Evolutionary conservation across 306 rosid species (phyloP).

Genomic region (Astragalus glycyphyllos): DNA sequence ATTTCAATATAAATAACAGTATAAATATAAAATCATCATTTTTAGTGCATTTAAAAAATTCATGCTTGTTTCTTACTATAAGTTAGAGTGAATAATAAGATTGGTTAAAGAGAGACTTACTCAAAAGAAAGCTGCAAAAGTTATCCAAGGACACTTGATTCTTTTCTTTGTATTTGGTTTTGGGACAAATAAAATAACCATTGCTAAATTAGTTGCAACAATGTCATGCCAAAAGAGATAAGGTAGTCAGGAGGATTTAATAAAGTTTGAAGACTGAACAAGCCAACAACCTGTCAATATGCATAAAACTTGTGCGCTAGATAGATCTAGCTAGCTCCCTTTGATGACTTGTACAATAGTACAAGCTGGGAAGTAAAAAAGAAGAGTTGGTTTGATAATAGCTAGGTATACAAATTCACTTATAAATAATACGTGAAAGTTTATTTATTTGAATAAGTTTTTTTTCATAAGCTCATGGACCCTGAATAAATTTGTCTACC

Average conservation of each 20-base stretch:
- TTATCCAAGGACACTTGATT: constrained; percentile 37
- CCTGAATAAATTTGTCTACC: too few species aligned
- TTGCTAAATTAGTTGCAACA: constrained; percentile 44
- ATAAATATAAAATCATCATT: too few species aligned
- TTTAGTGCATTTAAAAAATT: too few species aligned
- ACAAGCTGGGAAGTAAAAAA: too few species aligned
- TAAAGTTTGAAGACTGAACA: constrained; percentile 42
- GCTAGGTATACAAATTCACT: too few species aligned
- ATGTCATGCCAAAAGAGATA: constrained; percentile 48
- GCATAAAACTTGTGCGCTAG: constrained; percentile 17
- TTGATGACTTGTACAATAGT: not conserved
- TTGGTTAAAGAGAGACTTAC: constrained; percentile 30
- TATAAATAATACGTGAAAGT: too few species aligned
- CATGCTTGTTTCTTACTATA: too few species aligned
- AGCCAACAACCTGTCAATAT: constrained; percentile 1
- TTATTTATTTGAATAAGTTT: too few species aligned
- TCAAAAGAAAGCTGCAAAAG: constrained; percentile 31
- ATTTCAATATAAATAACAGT: too few species aligned
- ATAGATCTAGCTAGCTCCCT: constrained; percentile 6
- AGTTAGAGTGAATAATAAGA: not conserved
- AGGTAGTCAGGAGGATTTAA: constrained; percentile 32
- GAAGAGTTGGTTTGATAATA: too few species aligned
- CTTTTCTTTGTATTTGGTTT: constrained; percentile 52
- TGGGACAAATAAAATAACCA: constrained; percentile 38
- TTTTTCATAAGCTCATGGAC: too few species aligned